Base-by-base conservation (phyloP, 139 green algal species). In the Chlorella sp. region DNA sequence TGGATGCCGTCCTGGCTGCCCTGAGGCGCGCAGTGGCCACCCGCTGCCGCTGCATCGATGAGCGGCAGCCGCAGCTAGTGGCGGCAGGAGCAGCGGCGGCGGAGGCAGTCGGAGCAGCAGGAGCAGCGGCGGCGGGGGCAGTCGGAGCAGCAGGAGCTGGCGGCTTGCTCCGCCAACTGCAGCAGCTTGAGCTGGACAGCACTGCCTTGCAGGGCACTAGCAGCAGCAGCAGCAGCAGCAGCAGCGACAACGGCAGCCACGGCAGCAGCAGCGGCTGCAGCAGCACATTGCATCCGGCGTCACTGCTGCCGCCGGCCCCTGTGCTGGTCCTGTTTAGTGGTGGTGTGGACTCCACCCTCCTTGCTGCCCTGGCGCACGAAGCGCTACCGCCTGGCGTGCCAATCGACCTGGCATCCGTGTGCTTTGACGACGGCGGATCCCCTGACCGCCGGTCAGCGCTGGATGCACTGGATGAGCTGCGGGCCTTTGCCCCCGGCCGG, bases 281-380 rank as follows among this genome's bases (percentile, higher is more conserved):
- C 56, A 55, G 12, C 26, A 18, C 16, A 2, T 15, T 3, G 51
- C 11, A 34, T 7, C n/a, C 32, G 65, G 36, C n/a, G 1, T 28
- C 39, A 32, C 64, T 73, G 34, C 64, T 83, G 47, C 80, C 81
- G 1, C 69, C 86, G 0, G 90, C 93, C 0, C 87, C 89, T 0
- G 83, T 98, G 44, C 85, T 97, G 34, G 80, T 98, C 0, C 90
- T 98, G 25, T 98, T 98, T 87, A 97, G 93, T 74, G 96, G 96
- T 0, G 96, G 96, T 0, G 93, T 98, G 21, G 96, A 98, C 87
- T 97, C 92, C 25, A 96, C 93, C 13, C 88, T 98, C 0, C 73
- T 98, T 11, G 95, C 96, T 13, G 93, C 90, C 1, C 74, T 98
- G 20, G 91, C 94, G 0, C 90, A 97, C 82, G 32, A 85, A 34